phyloP scores from a whole-genome alignment of 129 eudicot genomes.

The Glebionis coronaria region DNA sequence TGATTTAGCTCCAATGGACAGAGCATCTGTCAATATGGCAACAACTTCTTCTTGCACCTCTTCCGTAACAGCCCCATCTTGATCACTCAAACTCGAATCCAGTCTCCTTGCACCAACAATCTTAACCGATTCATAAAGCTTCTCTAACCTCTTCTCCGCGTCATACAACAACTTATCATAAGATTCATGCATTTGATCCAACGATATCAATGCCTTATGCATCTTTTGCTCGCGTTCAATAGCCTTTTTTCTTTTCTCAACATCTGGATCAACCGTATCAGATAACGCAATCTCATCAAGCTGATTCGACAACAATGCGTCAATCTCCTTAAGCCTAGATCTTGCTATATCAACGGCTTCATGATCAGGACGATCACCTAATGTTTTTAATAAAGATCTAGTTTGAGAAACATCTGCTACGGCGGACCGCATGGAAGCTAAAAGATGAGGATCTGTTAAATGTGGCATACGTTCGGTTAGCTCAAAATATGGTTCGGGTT shows the following conservation, averaged over 20 bases:
- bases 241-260: conserved; percentile 38
- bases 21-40: conserved; percentile 50
- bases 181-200: conserved; percentile 79
- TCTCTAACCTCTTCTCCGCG: conserved; percentile 77
- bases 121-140: conserved; percentile 64
- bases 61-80: conserved; percentile 23
- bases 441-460: conserved; percentile 52
- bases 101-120: conserved; percentile 26
- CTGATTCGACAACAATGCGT: conserved; percentile 28
- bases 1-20: conserved; percentile 41
- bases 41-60: conserved; percentile 71
- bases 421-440: conserved; percentile 66
- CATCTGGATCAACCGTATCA: conserved; percentile 25
- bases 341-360: conserved; percentile 73
- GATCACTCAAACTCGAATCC: neutral
- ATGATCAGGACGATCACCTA: conserved; percentile 81
- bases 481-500: conserved; percentile 53
- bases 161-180: conserved; percentile 70
- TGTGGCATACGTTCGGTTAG: conserved; percentile 77
- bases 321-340: conserved; percentile 55
- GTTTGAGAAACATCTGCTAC: conserved; percentile 72
- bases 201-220: conserved; percentile 53
- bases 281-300: conserved; percentile 56
- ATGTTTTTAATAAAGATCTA: conserved; percentile 53
- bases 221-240: conserved; percentile 48